Base-by-base conservation (phyloP, 2,329 filamentous ascomycete species). In the Metarhizium rileyi region DNA sequence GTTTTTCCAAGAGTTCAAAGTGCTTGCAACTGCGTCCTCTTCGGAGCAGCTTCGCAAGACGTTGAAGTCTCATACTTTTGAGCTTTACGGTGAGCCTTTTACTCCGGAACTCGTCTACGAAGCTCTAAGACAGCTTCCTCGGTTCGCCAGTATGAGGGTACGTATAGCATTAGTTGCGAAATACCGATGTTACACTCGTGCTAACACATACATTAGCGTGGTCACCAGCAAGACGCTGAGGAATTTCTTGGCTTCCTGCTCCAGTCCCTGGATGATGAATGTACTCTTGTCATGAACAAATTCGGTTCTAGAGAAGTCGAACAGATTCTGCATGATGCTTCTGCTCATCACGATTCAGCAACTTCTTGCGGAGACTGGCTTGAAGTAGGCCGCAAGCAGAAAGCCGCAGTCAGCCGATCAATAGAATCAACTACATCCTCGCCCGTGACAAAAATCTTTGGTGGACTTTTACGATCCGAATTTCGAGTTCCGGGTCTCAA, bases 141-240 rank as follows among this genome's bases (percentile, higher is more conserved):
- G 90, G 48, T 98, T 98, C 67, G 84, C 87, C 23, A 87, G 86
- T 62, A 96, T 98, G 90, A 84, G 87, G 64, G 86, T 90, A 74
- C 66, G 83, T 72, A 27, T 44, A 26, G 14, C 30, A 5, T 20
- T 12, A 20, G n/a, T 28, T 22, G 7, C 38, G 4, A 28, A 2
- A 25, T 16, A 9, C 7, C 20, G 16, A 3, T 30, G 1, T 27
- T n/a, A 23, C 25, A n/a, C 4, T 18, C 20, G 1, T 8, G 41
- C 27, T 44, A 6, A 49, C 12, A 16, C 1, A 25, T 68, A n/a
- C n/a, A 49, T 47, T 55, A 90, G 84, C 86, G 90, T 53, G 93
- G 93, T 16, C 91, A 96, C 59, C 93, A 98, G 65, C 91, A 98
- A 72, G 93, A 98, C 70, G 93, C 93, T 1, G 90, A 98, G 63